Base-by-base conservation (phyloP, 768 basidiomycete genomes). In the Postia placenta region DNA sequence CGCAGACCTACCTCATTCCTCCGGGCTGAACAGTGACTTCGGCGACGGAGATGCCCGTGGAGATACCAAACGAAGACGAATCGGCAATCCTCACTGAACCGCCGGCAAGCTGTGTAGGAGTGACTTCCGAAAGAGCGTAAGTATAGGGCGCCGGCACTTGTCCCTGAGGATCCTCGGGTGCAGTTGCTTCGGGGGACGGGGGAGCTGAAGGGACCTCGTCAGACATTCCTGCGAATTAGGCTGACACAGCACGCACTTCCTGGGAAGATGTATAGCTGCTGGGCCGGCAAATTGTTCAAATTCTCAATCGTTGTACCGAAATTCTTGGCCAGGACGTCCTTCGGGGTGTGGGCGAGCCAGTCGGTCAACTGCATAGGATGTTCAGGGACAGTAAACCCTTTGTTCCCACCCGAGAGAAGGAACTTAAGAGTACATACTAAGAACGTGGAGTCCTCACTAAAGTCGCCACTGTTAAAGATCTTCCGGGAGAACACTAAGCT, bases 331-430 rank as follows among this genome's bases (percentile, higher is more conserved):
- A 85, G 64, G 0, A 81, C 77, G 35, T 74, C 72, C 52, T 73
- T 71, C 22, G 80, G 79, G 15, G 79, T 69, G 55, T 85, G 84
- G 2, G 83, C 71, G 17, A 85, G 67, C 81, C 84, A 86, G 51
- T 86, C 83, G 49, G 82, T 76, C 17, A 82, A 65, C 48, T 46
- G 48, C n/a, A n/a, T n/a, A n/a, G n/a, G n/a, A n/a, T n/a, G n/a
- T n/a, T n/a, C n/a, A n/a, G n/a, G n/a, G n/a, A n/a, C n/a, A n/a
- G n/a, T n/a, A n/a, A n/a, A n/a, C n/a, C n/a, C n/a, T n/a, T n/a
- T n/a, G n/a, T n/a, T n/a, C n/a, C n/a, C n/a, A n/a, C n/a, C n/a
- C n/a, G n/a, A n/a, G n/a, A n/a, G n/a, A n/a, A n/a, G 30, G 7
- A 24, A 23, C 17, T 20, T 14, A 7, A 9, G 11, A 43, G 3